phyloP scores from a whole-genome alignment of 202 grass and related monocot species.

The Sporobolus alterniflorus region DNA sequence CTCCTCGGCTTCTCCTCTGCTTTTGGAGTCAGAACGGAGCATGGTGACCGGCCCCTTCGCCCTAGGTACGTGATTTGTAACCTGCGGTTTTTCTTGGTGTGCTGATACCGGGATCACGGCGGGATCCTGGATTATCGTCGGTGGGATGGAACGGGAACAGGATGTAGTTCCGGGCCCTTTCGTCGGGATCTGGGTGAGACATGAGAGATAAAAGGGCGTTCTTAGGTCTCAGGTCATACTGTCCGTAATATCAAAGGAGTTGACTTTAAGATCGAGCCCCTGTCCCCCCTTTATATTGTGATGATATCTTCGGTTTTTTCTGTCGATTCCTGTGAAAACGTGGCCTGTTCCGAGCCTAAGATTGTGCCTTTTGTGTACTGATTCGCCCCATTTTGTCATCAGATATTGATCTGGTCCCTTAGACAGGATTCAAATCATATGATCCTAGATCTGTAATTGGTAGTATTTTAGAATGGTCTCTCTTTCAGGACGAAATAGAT shows the following conservation, averaged over 20 bases:
- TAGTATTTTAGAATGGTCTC: neutral
- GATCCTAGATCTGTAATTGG: neutral
- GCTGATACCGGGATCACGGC: neutral
- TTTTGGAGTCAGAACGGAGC: slow-evolving; percentile 5
- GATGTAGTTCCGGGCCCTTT: neutral
- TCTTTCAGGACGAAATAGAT: neutral
- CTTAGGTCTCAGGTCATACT: neutral
- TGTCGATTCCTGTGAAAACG: neutral
- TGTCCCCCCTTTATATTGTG: neutral
- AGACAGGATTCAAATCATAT: neutral
- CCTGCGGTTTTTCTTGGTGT: neutral
- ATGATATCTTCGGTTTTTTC: neutral
- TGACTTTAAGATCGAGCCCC: neutral
- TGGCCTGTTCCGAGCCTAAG: neutral
- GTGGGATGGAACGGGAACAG: neutral
- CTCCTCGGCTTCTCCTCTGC: neutral
- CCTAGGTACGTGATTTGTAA: neutral
- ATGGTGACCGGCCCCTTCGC: neutral
- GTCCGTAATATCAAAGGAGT: neutral
- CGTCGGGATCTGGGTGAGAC: neutral
- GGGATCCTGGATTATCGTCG: neutral
- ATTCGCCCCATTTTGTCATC: neutral
- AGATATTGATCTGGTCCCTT: too few species aligned
- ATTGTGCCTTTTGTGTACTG: neutral
- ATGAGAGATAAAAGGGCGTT: neutral